Conservation (phyloP, 2,329 filamentous ascomycete genomes). For the Pestalotiopsis sp. region DNA sequence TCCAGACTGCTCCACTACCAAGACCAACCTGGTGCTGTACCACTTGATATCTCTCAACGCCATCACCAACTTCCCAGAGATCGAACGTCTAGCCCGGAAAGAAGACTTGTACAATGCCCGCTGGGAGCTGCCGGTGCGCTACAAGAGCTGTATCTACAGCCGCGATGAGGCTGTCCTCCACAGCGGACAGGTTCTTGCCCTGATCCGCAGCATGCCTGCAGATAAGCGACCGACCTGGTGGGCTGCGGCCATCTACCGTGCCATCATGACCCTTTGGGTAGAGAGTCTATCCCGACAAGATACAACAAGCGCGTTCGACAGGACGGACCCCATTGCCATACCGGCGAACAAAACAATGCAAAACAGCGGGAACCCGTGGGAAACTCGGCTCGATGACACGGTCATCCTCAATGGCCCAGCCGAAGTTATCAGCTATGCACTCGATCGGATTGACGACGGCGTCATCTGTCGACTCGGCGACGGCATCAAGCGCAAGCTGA, state of each 20-base stretch:
- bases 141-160: conserved; percentile 66
- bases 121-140: conserved; percentile 56
- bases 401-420: conserved; percentile 39
- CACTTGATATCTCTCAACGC: conserved; percentile 72
- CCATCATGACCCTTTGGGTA: conserved; percentile 63
- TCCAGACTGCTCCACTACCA: conserved; percentile 60
- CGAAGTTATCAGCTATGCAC: conserved; percentile 42
- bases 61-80: conserved; percentile 67
- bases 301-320: conserved; percentile 30
- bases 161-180: conserved; percentile 68
- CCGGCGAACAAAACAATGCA: conserved; percentile 36
- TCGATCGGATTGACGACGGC: conserved; percentile 41
- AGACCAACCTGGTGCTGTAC: conserved; percentile 69
- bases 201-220: conserved; percentile 61
- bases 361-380: conserved; percentile 38
- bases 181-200: conserved; percentile 66
- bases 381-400: conserved; percentile 36
- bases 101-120: conserved; percentile 60
- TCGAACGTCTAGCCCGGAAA: conserved; percentile 66
- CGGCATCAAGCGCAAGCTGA: conserved; percentile 48
- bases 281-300: conserved; percentile 58
- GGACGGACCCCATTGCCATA: no score
- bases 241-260: conserved; percentile 72
- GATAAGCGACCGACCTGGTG: conserved; percentile 70
- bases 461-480: conserved; percentile 45